Evolutionary conservation across 495 filamentous ascomycete genomes (phyloP).

Genomic region (Rhizodiscina lignyota): DNA sequence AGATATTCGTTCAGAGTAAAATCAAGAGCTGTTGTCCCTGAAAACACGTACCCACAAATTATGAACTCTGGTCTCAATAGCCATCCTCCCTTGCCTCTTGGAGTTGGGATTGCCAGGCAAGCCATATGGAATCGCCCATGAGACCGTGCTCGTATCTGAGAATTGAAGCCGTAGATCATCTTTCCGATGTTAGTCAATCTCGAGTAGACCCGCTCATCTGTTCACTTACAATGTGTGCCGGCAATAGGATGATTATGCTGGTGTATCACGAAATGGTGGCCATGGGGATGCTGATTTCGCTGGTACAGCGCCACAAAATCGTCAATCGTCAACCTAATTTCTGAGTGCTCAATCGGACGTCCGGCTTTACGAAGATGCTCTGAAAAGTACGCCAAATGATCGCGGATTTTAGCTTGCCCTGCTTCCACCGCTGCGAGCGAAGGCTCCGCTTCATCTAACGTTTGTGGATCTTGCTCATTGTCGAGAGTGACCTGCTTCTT

Average conservation of each 20-base stretch:
- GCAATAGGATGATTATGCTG: conserved; percentile 56
- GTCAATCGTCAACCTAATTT: conserved; percentile 25
- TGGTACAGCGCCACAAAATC: conserved; percentile 36
- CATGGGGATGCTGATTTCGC: conserved; percentile 28
- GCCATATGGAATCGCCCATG: conserved; percentile 52
- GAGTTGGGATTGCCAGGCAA: conserved; percentile 47
- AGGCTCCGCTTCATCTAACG: too few relatives aligned
- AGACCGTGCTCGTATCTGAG: conserved; percentile 42
- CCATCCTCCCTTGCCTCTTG: conserved; percentile 37
- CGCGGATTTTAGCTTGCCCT: conserved; percentile 30
- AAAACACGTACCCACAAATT: conserved; percentile 43
- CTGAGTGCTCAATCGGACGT: conserved; percentile 10
- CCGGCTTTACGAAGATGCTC: conserved; percentile 20
- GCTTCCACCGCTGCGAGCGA: conserved; percentile 45
- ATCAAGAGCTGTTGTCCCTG: too few relatives aligned
- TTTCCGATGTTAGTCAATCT: conserved; percentile 10
- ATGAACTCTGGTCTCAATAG: conserved; percentile 51
- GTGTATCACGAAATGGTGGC: conserved; percentile 47
- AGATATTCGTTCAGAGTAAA: too few relatives aligned
- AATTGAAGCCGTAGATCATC: conserved; percentile 52
- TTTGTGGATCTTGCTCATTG: too few relatives aligned
- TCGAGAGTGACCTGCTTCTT: too few relatives aligned
- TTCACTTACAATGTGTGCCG: conserved; percentile 31
- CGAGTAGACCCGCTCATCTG: too few relatives aligned
- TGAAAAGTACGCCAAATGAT: conserved; percentile 38